Evolutionary conservation across 1,139 yeast species (phyloP).

Genomic region (Magnusiomyces ingens): DNA sequence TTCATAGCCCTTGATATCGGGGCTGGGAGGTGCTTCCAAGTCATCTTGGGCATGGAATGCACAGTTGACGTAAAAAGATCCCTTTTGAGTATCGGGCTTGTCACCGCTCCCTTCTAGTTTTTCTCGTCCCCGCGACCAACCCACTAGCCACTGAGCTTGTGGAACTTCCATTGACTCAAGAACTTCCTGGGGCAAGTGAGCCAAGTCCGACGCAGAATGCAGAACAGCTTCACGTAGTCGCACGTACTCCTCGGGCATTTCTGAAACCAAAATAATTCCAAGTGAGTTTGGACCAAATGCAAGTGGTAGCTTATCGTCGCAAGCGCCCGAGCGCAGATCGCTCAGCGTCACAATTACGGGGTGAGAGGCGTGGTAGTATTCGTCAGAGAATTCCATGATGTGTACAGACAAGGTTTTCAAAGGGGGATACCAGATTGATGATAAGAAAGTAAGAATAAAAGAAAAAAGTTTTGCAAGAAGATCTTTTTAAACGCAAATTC

Average conservation of each 20-base stretch:
- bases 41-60: constrained; percentile 43
- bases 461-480: not conserved
- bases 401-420: constrained; percentile 1
- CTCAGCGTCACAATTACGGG: constrained; percentile 33
- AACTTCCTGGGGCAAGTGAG: constrained; percentile 36
- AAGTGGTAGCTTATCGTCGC: constrained; percentile 31
- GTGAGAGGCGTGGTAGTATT: not conserved
- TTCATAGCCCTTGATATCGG: constrained; percentile 27
- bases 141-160: constrained; percentile 48
- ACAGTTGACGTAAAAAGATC: constrained; percentile 57
- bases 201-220: constrained; percentile 41
- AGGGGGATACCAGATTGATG: not conserved
- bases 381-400: not conserved
- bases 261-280: constrained; percentile 46
- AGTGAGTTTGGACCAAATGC: constrained; percentile 57
- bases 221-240: constrained; percentile 42
- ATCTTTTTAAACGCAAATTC: not conserved
- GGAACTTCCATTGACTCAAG: constrained; percentile 41
- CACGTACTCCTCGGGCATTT: constrained; percentile 38
- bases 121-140: constrained; percentile 65
- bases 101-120: constrained; percentile 32
- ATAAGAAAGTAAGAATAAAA: not conserved
- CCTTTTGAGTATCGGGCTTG: constrained; percentile 47
- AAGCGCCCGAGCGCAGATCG: constrained; percentile 36
- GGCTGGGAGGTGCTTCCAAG: constrained; percentile 42